These are phyloP conservation scores for Glycine tomentella DNA, from an alignment of 306 rosid species.

Conservation along the genomic window DNA sequence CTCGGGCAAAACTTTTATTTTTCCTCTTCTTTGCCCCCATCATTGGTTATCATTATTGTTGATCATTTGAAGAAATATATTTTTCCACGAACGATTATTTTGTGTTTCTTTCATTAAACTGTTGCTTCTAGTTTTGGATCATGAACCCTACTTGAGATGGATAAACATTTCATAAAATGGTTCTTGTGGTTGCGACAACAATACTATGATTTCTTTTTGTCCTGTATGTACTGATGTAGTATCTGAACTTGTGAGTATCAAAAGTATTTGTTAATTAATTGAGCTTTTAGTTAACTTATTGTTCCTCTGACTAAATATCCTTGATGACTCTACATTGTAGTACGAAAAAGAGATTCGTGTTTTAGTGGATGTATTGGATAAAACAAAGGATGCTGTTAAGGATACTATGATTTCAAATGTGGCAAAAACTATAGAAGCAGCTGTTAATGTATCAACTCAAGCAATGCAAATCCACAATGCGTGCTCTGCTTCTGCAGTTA, in stretches of 20 bases:
- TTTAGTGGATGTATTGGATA: conserved; percentile 55
- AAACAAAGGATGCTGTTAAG: conserved; percentile 62
- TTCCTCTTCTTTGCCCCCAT: background rate
- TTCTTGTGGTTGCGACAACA: background rate
- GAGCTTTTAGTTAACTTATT: conserved; percentile 12
- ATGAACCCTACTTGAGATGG: conserved; percentile 26
- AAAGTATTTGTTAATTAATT: conserved; percentile 29
- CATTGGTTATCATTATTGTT: too few relatives aligned
- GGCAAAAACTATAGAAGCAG: conserved; percentile 64
- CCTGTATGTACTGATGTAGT: conserved; percentile 18
- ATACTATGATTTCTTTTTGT: background rate
- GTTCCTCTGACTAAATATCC: background rate
- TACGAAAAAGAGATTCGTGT: conserved; percentile 57
- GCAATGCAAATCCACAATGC: conserved; percentile 43
- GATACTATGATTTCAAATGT: conserved; percentile 48
- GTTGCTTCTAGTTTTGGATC: conserved; percentile 21
- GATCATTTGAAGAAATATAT: background rate
- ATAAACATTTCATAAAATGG: too few relatives aligned
- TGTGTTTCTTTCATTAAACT: conserved; percentile 13
- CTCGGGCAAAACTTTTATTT: background rate
- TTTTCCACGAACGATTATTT: background rate
- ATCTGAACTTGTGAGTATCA: conserved; percentile 29
- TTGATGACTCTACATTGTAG: conserved; percentile 52
- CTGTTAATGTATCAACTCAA: conserved; percentile 50
- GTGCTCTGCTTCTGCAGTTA: conserved; percentile 44